phyloP scores from a whole-genome alignment of 2,329 filamentous ascomycete species.

The Pezicula carpinea region DNA sequence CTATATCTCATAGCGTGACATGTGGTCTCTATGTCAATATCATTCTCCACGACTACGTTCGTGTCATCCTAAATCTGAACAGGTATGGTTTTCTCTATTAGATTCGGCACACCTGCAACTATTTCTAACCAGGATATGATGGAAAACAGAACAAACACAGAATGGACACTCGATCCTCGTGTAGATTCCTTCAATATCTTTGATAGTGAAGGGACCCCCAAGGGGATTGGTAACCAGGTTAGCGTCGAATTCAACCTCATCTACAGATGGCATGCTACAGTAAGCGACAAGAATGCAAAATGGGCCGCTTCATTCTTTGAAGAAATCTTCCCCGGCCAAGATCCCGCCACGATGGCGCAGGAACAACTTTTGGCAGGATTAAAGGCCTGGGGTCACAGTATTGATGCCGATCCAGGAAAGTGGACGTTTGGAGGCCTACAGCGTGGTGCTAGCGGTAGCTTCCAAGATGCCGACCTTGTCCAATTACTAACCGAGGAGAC shows the following conservation, averaged over 20 bases:
- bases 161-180: slow-evolving; percentile 76
- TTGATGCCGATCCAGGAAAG: slow-evolving; percentile 62
- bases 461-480: slow-evolving; percentile 72
- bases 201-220: slow-evolving; percentile 49
- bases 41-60: slow-evolving; percentile 70
- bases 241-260: slow-evolving; percentile 84
- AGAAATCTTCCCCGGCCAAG: too few species aligned
- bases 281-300: slow-evolving; percentile 67
- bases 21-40: slow-evolving; percentile 75
- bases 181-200: not conserved
- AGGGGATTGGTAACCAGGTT: slow-evolving; percentile 76
- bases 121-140: too few species aligned
- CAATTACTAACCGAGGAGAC: slow-evolving; percentile 62
- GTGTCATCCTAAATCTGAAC: slow-evolving; percentile 47
- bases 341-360: too few species aligned
- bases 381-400: slow-evolving; percentile 53
- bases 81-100: not conserved
- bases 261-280: slow-evolving; percentile 81
- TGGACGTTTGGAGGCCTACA: slow-evolving; percentile 63
- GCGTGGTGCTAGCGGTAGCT: slow-evolving; percentile 59
- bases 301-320: slow-evolving; percentile 64
- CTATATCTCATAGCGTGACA: slow-evolving; percentile 69
- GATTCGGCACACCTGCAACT: too few species aligned
- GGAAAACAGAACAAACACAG: slow-evolving; percentile 24
- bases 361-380: slow-evolving; percentile 55